phyloP scores from a whole-genome alignment of 2,329 filamentous ascomycete genomes.

The Monosporascus sp. region DNA sequence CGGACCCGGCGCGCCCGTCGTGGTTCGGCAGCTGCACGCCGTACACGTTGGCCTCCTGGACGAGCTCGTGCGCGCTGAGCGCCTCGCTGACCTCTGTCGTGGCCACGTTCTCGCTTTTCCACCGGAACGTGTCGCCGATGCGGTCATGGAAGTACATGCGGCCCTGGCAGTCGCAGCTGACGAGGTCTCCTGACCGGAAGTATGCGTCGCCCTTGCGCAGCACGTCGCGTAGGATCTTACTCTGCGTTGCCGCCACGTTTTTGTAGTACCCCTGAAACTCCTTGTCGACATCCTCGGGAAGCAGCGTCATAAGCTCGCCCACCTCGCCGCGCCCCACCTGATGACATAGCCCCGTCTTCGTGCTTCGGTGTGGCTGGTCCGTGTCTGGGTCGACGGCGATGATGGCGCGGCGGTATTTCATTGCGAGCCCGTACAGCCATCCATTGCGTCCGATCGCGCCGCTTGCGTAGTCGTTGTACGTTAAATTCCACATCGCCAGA shows the following conservation, averaged over 20 bases:
- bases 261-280: conserved; percentile 80
- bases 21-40: conserved; percentile 74
- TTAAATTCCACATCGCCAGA: conserved; percentile 65
- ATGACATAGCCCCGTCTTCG: conserved; percentile 63
- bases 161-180: conserved; percentile 66
- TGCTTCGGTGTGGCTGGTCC: conserved; percentile 62
- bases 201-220: conserved; percentile 72
- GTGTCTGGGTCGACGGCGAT: conserved; percentile 68
- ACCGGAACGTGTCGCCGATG: conserved; percentile 72
- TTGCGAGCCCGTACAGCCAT: conserved; percentile 48
- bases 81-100: conserved; percentile 77
- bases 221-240: conserved; percentile 70
- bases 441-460: conserved; percentile 76
- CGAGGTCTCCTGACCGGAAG: conserved; percentile 79
- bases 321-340: conserved; percentile 53
- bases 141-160: conserved; percentile 76
- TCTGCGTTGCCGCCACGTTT: conserved; percentile 62
- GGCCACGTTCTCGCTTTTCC: conserved; percentile 80
- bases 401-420: conserved; percentile 47
- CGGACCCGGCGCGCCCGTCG: conserved; percentile 80
- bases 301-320: conserved; percentile 75
- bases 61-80: conserved; percentile 58
- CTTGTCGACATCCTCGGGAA: conserved; percentile 51
- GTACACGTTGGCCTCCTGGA: conserved; percentile 81
- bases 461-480: conserved; percentile 64